phyloP scores from a whole-genome alignment of 2,329 filamentous ascomycete species.

The Hymenoscyphus linearis region DNA sequence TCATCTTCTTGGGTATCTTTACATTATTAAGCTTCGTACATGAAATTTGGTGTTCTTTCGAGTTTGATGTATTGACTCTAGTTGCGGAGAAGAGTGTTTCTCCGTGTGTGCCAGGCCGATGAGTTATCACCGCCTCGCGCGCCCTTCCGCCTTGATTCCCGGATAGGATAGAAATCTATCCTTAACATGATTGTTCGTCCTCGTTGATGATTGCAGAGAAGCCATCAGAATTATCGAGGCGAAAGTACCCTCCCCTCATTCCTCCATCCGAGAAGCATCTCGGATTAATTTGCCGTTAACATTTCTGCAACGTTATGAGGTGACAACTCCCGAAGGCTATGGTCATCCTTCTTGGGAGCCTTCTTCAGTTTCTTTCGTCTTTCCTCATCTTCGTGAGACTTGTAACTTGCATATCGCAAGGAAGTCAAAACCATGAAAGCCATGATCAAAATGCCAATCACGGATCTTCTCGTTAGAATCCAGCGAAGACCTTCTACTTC shows the following conservation, averaged over 20 bases:
- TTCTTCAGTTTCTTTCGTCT: slow-evolving; percentile 27
- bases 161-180: background rate
- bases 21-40: background rate
- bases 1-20: background rate
- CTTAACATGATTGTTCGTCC: background rate
- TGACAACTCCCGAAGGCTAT: slow-evolving; percentile 34
- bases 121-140: background rate
- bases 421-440: slow-evolving; percentile 54
- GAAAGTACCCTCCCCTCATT: background rate
- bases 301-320: slow-evolving; percentile 52
- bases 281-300: slow-evolving; percentile 47
- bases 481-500: slow-evolving; percentile 89
- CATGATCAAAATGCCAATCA: slow-evolving; percentile 62
- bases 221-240: background rate
- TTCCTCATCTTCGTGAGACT: slow-evolving; percentile 31
- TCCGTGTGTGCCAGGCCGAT: background rate
- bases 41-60: background rate
- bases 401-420: slow-evolving; percentile 55
- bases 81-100: background rate
- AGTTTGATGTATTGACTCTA: background rate
- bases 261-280: background rate
- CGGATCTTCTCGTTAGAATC: slow-evolving; percentile 65
- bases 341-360: slow-evolving; percentile 39
- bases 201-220: background rate
- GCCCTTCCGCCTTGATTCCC: background rate